A percentile compares a stretch with the other conserved stretches of the same genome.
phyloP scores from a whole-genome alignment of 108 stramenopile species.

The Skeletonema potamos region DNA sequence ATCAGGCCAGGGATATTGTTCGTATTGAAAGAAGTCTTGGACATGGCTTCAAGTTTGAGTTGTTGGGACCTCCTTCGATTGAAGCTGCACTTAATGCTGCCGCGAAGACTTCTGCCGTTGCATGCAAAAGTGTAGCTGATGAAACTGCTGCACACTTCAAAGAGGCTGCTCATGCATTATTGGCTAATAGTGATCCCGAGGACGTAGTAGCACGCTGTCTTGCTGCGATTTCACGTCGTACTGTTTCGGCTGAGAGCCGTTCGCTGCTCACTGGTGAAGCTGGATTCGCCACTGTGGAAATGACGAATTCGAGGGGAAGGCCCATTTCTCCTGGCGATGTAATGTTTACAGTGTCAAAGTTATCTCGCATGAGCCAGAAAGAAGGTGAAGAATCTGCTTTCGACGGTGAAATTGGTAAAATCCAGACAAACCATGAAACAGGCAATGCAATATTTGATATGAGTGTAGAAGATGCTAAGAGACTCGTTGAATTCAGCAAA shows the following conservation, averaged over 20 bases:
- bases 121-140: slow-evolving; percentile 69
- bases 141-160: slow-evolving; percentile 78
- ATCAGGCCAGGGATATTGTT: slow-evolving; percentile 85
- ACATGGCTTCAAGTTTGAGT: slow-evolving; percentile 90
- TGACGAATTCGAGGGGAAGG: slow-evolving; percentile 65
- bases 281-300: slow-evolving; percentile 77
- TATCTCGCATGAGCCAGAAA: slow-evolving; percentile 70
- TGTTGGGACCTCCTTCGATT: slow-evolving; percentile 81
- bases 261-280: slow-evolving; percentile 86
- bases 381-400: slow-evolving; percentile 61
- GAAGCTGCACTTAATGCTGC: slow-evolving; percentile 82
- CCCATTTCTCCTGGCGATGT: slow-evolving; percentile 78
- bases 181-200: slow-evolving; percentile 51
- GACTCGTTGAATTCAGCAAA: slow-evolving; percentile 76
- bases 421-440: slow-evolving; percentile 66
- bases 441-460: slow-evolving; percentile 85
- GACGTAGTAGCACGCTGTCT: slow-evolving; percentile 85
- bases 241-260: slow-evolving; percentile 62
- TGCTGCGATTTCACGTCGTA: slow-evolving; percentile 83
- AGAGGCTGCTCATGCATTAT: slow-evolving; percentile 68
- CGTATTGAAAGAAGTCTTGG: slow-evolving; percentile 91
- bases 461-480: slow-evolving; percentile 83
- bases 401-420: slow-evolving; percentile 86
- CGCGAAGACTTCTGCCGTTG: slow-evolving; percentile 84
- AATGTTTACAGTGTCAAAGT: slow-evolving; percentile 85